Conservation (phyloP, 192 early-diverging fungal species). For the Diversispora eburnea region DNA sequence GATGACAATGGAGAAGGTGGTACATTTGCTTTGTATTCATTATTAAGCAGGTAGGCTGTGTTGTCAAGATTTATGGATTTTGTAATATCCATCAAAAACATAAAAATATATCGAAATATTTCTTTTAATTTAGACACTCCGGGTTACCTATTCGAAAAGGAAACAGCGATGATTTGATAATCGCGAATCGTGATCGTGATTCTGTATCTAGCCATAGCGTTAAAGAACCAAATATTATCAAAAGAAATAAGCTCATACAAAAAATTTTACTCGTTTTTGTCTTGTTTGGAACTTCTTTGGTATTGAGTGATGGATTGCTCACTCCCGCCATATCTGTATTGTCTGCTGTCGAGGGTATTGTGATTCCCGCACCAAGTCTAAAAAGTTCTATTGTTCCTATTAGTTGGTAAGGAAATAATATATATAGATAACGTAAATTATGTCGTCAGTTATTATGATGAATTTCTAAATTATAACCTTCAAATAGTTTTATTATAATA, state of each 20-base stretch:
- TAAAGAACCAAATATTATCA: constrained; percentile 8
- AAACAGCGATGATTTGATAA: background rate
- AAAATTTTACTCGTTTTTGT: background rate
- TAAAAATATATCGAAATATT: background rate
- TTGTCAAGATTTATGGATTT: background rate
- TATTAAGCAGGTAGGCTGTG: constrained; percentile 35
- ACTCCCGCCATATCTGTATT: constrained; percentile 22
- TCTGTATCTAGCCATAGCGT: background rate
- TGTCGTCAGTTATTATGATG: background rate
- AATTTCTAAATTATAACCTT: background rate
- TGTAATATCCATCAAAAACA: background rate
- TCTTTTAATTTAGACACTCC: background rate
- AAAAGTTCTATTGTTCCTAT: background rate
- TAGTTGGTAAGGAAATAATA: background rate
- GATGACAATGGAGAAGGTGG: constrained; percentile 61
- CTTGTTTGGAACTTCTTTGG: constrained; percentile 3
- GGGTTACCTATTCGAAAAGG: background rate
- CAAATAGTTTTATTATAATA: constrained; percentile 32
- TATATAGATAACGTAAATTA: background rate
- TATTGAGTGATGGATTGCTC: constrained; percentile 17
- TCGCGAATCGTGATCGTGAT: constrained; percentile 4
- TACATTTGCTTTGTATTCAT: constrained; percentile 51
- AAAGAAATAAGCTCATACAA: constrained; percentile 1
- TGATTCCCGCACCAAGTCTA: background rate
- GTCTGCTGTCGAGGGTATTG: constrained; percentile 19